Base-by-base conservation (phyloP, 495 filamentous ascomycete genomes). In the Recurvomyces mirabilis region DNA sequence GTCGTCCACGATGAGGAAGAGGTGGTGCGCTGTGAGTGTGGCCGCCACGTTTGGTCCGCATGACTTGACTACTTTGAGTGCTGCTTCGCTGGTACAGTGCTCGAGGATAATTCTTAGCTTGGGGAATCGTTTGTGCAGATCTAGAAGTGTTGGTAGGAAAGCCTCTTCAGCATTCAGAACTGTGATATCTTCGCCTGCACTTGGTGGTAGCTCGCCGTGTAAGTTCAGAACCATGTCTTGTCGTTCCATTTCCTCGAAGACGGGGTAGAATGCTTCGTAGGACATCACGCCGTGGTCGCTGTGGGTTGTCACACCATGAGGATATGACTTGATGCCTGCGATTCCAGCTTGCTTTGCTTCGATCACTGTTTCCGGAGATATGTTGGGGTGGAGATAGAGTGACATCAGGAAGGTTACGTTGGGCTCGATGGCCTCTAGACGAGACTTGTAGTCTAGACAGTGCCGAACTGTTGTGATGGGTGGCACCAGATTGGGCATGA, bases 351-450 rank as follows among this genome's bases (percentile, higher is more conserved):
- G 60, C 55, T 78, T 79, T 20, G 86, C 87, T 53, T 82, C 75
- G 33, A 71, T 69, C 44, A 95, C 85, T 11, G 77, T 77, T 25
- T 82, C 81, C 5, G 87, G 82, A 2, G 82, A 93, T 38, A 94
- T 73, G 21, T 67, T 73, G 34, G 80, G 70, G 55, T 85, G 79
- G 26, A 93, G 75, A 59, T 91, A 95, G 20, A 95, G 71, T 3
- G 85, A 82, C 87, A 95, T 93, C 43, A 94, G 73, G 57, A 77
- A 94, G 43, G 72, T 78, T 32, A 94, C 79, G 26, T 74, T 71
- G 0, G 81, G 79, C 37, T 81, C 82, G 51, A 88, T 66, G 39
- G 71, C 67, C 51, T 73, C 65, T 37, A 95, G 71, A 7, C 68
- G 67, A 39, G 69, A 62, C 52, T 81, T 71, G 66, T 94, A 95